Percentiles rank a stretch among this genome's conserved stretches.
These are phyloP conservation scores for Venturiaceae sp. DNA, from an alignment of 2,329 filamentous ascomycete genomes.

Conservation along the genomic window DNA sequence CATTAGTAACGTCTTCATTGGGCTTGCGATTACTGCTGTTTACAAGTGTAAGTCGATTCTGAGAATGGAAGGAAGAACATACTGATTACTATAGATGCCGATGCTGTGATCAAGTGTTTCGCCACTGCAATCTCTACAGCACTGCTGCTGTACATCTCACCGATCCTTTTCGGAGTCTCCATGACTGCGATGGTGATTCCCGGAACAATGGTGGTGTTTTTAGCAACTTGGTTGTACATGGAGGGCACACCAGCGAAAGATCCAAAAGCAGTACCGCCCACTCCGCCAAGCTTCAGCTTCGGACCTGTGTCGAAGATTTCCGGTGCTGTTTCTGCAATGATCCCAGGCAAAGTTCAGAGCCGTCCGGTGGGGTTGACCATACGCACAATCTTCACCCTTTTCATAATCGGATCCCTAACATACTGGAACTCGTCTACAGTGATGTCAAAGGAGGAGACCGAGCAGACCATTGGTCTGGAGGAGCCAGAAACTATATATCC, in stretches of 20 bases:
- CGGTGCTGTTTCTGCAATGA: no score
- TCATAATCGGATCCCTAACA: conserved; percentile 14
- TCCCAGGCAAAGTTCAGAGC: conserved; percentile 3
- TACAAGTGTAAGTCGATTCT: conserved; percentile 21
- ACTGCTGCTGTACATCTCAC: conserved; percentile 22
- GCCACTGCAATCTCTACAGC: conserved; percentile 22
- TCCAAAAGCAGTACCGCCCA: background rate
- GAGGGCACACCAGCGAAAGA: conserved; percentile 13
- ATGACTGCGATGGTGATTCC: conserved; percentile 19
- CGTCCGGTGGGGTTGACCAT: conserved; percentile 13
- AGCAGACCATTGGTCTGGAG: no score
- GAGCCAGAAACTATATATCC: no score
- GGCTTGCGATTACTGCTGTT: conserved; percentile 24
- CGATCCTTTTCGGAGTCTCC: conserved; percentile 20
- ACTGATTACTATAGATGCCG: conserved; percentile 16
- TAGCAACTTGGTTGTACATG: conserved; percentile 23
- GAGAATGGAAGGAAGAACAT: conserved; percentile 7
- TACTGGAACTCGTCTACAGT: no score
- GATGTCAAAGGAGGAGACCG: no score
- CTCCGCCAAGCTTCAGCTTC: background rate
- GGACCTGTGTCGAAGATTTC: background rate
- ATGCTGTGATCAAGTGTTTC: conserved; percentile 25
- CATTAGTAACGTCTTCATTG: conserved; percentile 24
- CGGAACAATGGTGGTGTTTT: conserved; percentile 20
- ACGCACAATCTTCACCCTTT: conserved; percentile 12